phyloP scores from a whole-genome alignment of 1,139 yeast species.

The Scheffersomyces titani region DNA sequence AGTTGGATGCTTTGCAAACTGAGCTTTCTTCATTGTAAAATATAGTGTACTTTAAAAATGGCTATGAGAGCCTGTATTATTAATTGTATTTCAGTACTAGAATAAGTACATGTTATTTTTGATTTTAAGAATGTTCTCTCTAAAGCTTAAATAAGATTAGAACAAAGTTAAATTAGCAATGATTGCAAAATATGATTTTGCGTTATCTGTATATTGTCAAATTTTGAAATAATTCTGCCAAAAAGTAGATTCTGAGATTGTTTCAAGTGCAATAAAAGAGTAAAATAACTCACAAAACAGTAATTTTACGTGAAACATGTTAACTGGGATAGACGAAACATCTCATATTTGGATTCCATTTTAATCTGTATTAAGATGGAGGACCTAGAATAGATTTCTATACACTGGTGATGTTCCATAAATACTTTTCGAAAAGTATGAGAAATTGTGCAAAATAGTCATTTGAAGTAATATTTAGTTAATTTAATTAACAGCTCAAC shows the following conservation, averaged over 20 bases:
- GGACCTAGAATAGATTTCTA: too few species aligned
- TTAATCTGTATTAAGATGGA: too few species aligned
- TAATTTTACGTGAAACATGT: too few species aligned
- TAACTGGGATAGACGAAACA: too few species aligned
- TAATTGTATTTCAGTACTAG: background rate
- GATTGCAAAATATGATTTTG: background rate
- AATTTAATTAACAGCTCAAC: background rate
- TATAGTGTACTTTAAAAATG: too few species aligned
- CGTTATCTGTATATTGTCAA: background rate
- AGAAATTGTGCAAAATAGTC: too few species aligned
- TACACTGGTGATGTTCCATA: too few species aligned
- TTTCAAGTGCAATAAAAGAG: too few species aligned
- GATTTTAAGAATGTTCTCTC: background rate
- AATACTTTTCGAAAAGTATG: too few species aligned
- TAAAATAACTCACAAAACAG: too few species aligned
- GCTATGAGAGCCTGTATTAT: background rate
- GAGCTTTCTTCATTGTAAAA: background rate
- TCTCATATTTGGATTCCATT: too few species aligned
- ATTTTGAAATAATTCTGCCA: background rate
- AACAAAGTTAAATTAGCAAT: background rate
- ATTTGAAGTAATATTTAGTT: too few species aligned
- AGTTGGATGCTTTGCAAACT: background rate
- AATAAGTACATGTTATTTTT: background rate
- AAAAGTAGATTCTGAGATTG: background rate
- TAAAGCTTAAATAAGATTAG: background rate